Percentiles rank a stretch among this genome's conserved stretches.
These are phyloP conservation scores for Apiospora marii DNA, from an alignment of 2,329 filamentous ascomycete genomes.

Conservation along the genomic window DNA sequence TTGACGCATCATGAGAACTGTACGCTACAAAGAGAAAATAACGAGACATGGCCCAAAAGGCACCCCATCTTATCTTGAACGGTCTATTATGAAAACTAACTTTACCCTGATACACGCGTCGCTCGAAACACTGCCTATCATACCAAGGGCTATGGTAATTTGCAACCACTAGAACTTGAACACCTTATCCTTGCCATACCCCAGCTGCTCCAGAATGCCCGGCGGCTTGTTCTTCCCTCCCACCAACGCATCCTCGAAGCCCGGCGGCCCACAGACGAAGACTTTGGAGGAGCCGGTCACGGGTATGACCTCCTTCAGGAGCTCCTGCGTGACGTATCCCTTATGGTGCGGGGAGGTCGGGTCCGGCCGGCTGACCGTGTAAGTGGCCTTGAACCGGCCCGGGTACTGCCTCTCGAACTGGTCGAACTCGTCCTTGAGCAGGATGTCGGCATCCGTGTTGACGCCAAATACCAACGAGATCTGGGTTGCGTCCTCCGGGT, in stretches of 20 bases:
- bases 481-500: conserved; percentile 67
- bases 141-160: neutral
- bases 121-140: neutral
- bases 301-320: conserved; percentile 59
- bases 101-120: neutral
- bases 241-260: conserved; percentile 67
- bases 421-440: conserved; percentile 64
- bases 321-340: conserved; percentile 64
- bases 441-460: conserved; percentile 69
- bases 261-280: conserved; percentile 73
- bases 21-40: neutral
- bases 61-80: neutral
- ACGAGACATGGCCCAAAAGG: neutral
- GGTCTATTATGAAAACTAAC: neutral
- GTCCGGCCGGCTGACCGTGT: conserved; percentile 60
- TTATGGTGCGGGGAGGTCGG: conserved; percentile 53
- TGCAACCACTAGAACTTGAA: conserved; percentile 59
- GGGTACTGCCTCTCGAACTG: conserved; percentile 57
- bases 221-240: conserved; percentile 48
- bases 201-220: conserved; percentile 64
- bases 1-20: neutral
- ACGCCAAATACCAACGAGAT: conserved; percentile 73
- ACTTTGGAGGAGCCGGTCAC: conserved; percentile 59
- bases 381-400: conserved; percentile 63
- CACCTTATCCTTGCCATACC: conserved; percentile 64